phyloP scores from a whole-genome alignment of 2,329 filamentous ascomycete species.

The Amesomyces nigricolor region DNA sequence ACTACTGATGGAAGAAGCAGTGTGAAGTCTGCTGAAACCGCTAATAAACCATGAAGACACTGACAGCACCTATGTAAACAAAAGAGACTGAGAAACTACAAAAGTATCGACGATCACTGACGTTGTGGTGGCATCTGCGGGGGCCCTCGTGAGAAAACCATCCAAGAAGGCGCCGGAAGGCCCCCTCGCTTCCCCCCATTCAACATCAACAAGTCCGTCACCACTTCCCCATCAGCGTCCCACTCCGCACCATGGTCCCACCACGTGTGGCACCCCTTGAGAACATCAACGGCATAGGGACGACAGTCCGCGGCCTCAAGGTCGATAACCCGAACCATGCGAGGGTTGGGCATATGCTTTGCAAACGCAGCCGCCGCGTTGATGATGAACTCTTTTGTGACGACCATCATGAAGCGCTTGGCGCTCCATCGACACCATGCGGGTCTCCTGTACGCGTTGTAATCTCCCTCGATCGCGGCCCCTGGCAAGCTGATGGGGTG shows the following conservation, averaged over 20 bases:
- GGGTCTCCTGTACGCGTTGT: no score
- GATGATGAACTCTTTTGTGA: no score
- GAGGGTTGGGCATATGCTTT: not conserved
- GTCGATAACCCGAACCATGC: constrained; percentile 7
- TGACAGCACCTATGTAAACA: no score
- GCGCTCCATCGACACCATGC: not conserved
- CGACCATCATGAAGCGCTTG: not conserved
- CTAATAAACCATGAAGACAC: no score
- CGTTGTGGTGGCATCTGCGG: no score
- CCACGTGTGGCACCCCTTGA: not conserved
- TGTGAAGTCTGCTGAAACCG: no score
- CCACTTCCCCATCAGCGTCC: not conserved
- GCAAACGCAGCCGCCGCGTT: not conserved
- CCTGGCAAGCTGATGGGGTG: no score
- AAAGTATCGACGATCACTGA: no score
- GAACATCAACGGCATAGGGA: not conserved
- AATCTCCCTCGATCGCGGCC: no score
- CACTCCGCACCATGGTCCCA: not conserved
- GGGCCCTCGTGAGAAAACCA: not conserved
- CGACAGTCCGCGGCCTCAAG: not conserved
- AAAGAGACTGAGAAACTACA: no score
- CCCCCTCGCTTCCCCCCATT: not conserved
- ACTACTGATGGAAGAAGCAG: no score
- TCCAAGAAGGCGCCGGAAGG: not conserved
- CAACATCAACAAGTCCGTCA: not conserved